Conservation (phyloP, 345 rosid species). For the Jatropha curcas region DNA sequence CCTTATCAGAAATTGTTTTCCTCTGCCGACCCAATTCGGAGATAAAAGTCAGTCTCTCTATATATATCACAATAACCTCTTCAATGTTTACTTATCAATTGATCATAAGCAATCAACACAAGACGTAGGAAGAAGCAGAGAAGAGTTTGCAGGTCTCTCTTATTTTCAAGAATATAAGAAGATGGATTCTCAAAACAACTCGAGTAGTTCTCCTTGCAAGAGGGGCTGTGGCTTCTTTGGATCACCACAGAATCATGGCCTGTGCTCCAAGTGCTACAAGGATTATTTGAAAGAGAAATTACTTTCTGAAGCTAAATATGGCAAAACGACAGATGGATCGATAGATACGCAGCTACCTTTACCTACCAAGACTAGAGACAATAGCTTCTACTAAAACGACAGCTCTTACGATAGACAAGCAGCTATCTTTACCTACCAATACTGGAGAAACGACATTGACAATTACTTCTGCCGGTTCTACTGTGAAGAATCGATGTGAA, state of each 20-base stretch:
- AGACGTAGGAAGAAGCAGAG: too few relatives aligned
- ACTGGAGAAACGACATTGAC: not conserved
- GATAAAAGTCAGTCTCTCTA: too few relatives aligned
- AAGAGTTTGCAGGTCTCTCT: too few relatives aligned
- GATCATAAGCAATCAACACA: too few relatives aligned
- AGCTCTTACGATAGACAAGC: not conserved
- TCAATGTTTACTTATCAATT: too few relatives aligned
- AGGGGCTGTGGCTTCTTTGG: slow-evolving; percentile 35
- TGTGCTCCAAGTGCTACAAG: slow-evolving; percentile 38
- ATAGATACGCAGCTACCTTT: not conserved
- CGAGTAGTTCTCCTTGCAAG: slow-evolving; percentile 12
- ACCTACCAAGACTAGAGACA: not conserved
- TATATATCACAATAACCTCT: too few relatives aligned
- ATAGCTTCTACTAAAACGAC: too few relatives aligned
- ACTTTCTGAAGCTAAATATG: not conserved
- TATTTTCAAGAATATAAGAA: too few relatives aligned
- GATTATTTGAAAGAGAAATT: slow-evolving; percentile 14
- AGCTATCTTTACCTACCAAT: not conserved
- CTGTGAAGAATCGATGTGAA: slow-evolving; percentile 6
- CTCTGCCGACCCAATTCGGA: too few relatives aligned
- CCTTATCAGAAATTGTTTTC: too few relatives aligned
- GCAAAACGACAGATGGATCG: not conserved
- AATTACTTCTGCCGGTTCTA: too few relatives aligned
- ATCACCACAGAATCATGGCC: slow-evolving; percentile 15
- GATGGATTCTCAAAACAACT: not conserved